These are phyloP conservation scores for Arthrobotrys conoides DNA, from an alignment of 2,329 filamentous ascomycete genomes.

Conservation along the genomic window DNA sequence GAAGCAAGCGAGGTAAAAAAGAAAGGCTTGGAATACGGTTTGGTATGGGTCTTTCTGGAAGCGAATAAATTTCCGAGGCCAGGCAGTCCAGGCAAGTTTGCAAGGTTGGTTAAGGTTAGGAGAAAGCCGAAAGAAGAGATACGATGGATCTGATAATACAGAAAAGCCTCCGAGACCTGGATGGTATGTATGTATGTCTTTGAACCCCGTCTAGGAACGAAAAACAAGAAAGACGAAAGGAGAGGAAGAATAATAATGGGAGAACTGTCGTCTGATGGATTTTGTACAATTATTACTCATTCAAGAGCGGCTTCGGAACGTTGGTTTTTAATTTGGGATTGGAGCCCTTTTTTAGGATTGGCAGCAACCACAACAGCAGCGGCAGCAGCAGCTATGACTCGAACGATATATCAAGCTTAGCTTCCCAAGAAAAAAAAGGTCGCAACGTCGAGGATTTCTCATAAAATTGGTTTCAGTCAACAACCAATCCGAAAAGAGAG, in stretches of 20 bases:
- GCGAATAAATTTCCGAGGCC: constrained; percentile 53
- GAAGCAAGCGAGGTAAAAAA: constrained; percentile 25
- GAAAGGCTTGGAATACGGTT: constrained; percentile 21
- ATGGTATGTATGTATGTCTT: constrained; percentile 28
- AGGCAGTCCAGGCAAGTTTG: constrained; percentile 48
- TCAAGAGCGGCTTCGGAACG: constrained; percentile 27
- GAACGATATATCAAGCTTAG: constrained; percentile 54
- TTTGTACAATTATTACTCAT: constrained; percentile 33
- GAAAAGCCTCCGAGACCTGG: constrained; percentile 9
- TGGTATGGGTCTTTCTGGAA: constrained; percentile 47
- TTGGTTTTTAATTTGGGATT: constrained; percentile 8
- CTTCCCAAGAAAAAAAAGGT: constrained; percentile 15
- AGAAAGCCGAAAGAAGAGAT: constrained; percentile 27
- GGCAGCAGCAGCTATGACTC: constrained; percentile 40
- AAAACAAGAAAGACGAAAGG: background rate
- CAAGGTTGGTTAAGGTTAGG: constrained; percentile 24
- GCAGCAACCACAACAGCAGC: background rate
- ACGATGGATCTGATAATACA: constrained; percentile 57
- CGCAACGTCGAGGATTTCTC: constrained; percentile 29
- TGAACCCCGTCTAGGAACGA: constrained; percentile 24
- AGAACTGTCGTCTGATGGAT: constrained; percentile 37
- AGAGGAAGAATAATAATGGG: background rate
- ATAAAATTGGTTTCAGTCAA: constrained; percentile 55
- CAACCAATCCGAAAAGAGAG: constrained; percentile 17
- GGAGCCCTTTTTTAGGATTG: constrained; percentile 29